Conservation (phyloP, 129 eudicot genomes). For the Chrysanthemum seticuspe region DNA sequence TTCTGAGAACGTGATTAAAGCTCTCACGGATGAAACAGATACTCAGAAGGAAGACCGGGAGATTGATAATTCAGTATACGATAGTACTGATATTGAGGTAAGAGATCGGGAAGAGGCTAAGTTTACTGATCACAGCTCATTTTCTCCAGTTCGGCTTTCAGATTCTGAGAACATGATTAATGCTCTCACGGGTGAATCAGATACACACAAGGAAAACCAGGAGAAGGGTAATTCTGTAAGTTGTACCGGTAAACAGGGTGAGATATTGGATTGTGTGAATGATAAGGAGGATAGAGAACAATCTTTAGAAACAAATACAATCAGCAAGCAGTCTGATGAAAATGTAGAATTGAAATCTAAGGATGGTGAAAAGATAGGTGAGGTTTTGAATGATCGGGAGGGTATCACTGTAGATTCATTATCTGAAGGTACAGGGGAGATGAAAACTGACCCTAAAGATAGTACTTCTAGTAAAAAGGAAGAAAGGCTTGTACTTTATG, state of each 20-base stretch:
- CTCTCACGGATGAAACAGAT: too few relatives aligned
- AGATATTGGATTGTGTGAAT: conserved; percentile 6
- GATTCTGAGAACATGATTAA: too few relatives aligned
- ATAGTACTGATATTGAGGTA: too few relatives aligned
- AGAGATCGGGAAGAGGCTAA: too few relatives aligned
- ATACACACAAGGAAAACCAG: conserved; percentile 18
- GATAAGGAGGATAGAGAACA: conserved; percentile 33
- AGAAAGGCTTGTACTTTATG: too few relatives aligned
- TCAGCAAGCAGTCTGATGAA: conserved; percentile 24
- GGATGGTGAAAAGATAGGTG: conserved; percentile 22
- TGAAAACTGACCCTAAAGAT: conserved; percentile 16
- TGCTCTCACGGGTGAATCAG: background rate
- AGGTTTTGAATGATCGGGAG: background rate
- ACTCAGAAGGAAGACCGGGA: too few relatives aligned
- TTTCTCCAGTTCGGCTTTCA: too few relatives aligned
- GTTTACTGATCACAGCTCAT: too few relatives aligned
- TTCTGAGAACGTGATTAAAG: too few relatives aligned
- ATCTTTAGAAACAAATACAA: conserved; percentile 22
- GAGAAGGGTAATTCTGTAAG: background rate
- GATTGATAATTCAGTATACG: too few relatives aligned
- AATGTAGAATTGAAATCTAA: conserved; percentile 25
- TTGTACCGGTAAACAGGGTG: conserved; percentile 23
- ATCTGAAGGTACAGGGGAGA: conserved; percentile 17
- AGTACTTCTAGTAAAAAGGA: background rate
- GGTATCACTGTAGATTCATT: conserved; percentile 7